Conservation (phyloP, 2,329 filamentous ascomycete species). For the Phialophora expanda region DNA sequence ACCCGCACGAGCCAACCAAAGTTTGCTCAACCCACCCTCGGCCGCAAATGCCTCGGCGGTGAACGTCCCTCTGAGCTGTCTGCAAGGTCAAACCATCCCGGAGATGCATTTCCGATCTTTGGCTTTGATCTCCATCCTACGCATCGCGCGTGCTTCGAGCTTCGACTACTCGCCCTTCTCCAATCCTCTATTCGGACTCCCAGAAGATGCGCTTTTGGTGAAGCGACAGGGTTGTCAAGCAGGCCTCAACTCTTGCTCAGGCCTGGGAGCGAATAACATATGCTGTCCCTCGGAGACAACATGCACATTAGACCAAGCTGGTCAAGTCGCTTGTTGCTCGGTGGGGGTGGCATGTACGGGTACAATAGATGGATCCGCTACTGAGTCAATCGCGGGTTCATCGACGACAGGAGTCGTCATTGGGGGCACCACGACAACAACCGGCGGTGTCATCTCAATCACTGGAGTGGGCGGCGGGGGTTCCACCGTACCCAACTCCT, state of each 20-base stretch:
- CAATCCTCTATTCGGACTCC: constrained; percentile 29
- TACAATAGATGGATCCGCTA: constrained; percentile 46
- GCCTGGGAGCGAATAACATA: constrained; percentile 58
- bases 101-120: constrained; percentile 25
- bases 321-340: constrained; percentile 67
- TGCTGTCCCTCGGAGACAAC: constrained; percentile 61
- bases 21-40: not conserved
- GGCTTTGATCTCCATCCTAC: constrained; percentile 16
- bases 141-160: constrained; percentile 12
- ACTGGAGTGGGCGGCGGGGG: constrained; percentile 42
- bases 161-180: constrained; percentile 32
- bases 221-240: constrained; percentile 52
- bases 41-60: constrained; percentile 28
- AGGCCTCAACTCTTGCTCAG: constrained; percentile 59
- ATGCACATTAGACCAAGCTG: constrained; percentile 62
- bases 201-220: constrained; percentile 32
- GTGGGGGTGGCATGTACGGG: constrained; percentile 64
- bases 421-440: constrained; percentile 41
- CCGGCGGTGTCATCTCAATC: constrained; percentile 38
- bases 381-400: constrained; percentile 25
- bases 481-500: constrained; percentile 48
- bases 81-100: constrained; percentile 8
- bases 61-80: constrained; percentile 10
- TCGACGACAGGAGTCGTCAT: constrained; percentile 36
- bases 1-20: not conserved